Percentiles rank a stretch among this genome's conserved stretches.
Conservation (phyloP, 2,329 filamentous ascomycete genomes). For the Fusarium verrucosum region DNA sequence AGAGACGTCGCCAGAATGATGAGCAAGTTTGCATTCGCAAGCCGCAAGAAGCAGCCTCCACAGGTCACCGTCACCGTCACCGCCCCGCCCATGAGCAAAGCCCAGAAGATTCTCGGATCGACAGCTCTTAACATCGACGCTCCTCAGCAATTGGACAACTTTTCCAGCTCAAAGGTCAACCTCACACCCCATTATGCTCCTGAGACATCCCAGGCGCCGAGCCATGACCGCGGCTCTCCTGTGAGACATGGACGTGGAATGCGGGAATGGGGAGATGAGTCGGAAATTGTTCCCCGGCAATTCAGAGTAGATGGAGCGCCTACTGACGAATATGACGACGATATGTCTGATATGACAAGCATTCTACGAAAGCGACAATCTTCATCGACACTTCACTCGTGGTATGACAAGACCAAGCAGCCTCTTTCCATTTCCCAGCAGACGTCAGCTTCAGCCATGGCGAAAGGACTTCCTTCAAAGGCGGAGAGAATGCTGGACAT, state of each 20-base stretch:
- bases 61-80: constrained; percentile 43
- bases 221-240: constrained; percentile 17
- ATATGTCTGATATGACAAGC: constrained; percentile 55
- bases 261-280: constrained; percentile 43
- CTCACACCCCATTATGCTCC: constrained; percentile 19
- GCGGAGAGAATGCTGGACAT: constrained; percentile 58
- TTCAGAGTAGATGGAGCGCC: constrained; percentile 27
- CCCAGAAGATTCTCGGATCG: constrained; percentile 43
- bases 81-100: constrained; percentile 42
- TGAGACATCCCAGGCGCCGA: constrained; percentile 21
- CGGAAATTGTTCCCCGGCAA: constrained; percentile 41
- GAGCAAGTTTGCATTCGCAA: constrained; percentile 44
- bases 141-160: constrained; percentile 32
- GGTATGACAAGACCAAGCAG: constrained; percentile 66
- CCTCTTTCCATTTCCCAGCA: constrained; percentile 68
- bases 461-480: constrained; percentile 62
- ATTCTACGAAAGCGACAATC: constrained; percentile 59
- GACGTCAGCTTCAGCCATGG: constrained; percentile 67
- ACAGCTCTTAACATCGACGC: constrained; percentile 41
- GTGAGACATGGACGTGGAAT: constrained; percentile 19
- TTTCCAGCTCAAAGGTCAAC: constrained; percentile 38
- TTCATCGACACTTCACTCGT: constrained; percentile 64
- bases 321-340: constrained; percentile 40
- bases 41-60: constrained; percentile 45
- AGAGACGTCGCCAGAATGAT: constrained; percentile 30